These are phyloP conservation scores for Aureococcus anophagefferens DNA, from an alignment of 108 stramenopile genomes.

Conservation along the genomic window DNA sequence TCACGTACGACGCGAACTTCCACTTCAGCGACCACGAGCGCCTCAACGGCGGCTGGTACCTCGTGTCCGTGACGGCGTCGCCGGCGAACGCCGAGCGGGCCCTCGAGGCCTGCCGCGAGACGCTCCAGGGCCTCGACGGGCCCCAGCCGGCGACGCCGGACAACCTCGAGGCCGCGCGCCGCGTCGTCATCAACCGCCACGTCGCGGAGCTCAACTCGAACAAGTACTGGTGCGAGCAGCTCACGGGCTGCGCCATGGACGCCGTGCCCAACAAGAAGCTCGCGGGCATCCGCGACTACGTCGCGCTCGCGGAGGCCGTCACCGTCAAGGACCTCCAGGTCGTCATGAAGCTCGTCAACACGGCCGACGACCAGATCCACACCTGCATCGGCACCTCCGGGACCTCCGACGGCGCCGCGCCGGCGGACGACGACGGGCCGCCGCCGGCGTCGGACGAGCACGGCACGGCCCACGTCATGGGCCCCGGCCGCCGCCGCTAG, in stretches of 20 bases:
- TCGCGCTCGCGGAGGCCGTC: constrained; percentile 74
- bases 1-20: constrained; percentile 95
- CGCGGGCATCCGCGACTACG: constrained; percentile 72
- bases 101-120: constrained; percentile 86
- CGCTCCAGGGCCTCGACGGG: constrained; percentile 57
- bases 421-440: no score
- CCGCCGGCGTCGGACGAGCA: no score
- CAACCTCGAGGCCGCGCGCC: constrained; percentile 84
- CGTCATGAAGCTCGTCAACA: constrained; percentile 35
- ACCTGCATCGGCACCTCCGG: background rate
- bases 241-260: constrained; percentile 88
- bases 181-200: constrained; percentile 82
- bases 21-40: constrained; percentile 78
- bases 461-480: no score
- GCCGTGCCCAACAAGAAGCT: constrained; percentile 80
- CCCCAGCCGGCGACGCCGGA: constrained; percentile 66
- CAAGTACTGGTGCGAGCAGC: constrained; percentile 75
- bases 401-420: background rate
- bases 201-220: constrained; percentile 76
- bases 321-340: constrained; percentile 75
- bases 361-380: background rate
- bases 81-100: constrained; percentile 86
- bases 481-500: no score
- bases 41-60: constrained; percentile 85
- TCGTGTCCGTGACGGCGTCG: constrained; percentile 86